Conservation (phyloP, 768 basidiomycete genomes). For the Omphalotus guepiniiformis region DNA sequence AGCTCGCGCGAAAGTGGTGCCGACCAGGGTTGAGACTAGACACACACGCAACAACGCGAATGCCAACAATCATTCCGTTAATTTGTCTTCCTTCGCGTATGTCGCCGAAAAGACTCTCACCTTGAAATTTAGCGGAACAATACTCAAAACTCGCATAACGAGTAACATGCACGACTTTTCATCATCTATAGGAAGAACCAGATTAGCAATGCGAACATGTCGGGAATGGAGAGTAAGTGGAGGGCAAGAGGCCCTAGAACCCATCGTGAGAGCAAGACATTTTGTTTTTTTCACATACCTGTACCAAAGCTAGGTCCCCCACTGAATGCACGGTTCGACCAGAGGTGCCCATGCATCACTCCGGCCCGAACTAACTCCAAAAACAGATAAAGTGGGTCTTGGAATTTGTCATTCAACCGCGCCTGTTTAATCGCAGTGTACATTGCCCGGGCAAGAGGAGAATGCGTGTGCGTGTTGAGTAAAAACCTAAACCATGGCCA, state of each 20-base stretch:
- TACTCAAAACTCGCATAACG: conserved; percentile 95
- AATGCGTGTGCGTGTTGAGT: conserved; percentile 82
- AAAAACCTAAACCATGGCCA: conserved; percentile 62
- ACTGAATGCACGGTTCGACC: conserved; percentile 84
- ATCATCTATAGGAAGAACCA: conserved; percentile 55
- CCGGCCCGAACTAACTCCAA: conserved; percentile 95
- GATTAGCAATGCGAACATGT: too few relatives aligned
- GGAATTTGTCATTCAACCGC: conserved; percentile 95
- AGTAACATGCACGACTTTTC: conserved; percentile 93
- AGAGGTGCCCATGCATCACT: conserved; percentile 91
- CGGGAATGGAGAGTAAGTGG: too few relatives aligned
- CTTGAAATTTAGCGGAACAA: conserved; percentile 93
- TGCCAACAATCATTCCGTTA: not conserved
- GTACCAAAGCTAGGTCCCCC: conserved; percentile 94
- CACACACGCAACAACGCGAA: conserved; percentile 1
- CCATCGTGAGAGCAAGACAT: not conserved
- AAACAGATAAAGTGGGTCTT: conserved; percentile 92
- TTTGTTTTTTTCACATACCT: conserved; percentile 42
- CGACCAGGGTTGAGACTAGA: conserved; percentile 85
- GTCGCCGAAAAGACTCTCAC: conserved; percentile 36
- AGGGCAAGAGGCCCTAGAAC: not conserved
- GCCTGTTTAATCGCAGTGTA: conserved; percentile 73
- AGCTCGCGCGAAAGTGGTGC: conserved; percentile 96
- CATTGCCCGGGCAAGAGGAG: conserved; percentile 88
- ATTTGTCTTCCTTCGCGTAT: not conserved